Base-by-base conservation (phyloP, 352 stramenopile species). In the Phytophthora syringae region DNA sequence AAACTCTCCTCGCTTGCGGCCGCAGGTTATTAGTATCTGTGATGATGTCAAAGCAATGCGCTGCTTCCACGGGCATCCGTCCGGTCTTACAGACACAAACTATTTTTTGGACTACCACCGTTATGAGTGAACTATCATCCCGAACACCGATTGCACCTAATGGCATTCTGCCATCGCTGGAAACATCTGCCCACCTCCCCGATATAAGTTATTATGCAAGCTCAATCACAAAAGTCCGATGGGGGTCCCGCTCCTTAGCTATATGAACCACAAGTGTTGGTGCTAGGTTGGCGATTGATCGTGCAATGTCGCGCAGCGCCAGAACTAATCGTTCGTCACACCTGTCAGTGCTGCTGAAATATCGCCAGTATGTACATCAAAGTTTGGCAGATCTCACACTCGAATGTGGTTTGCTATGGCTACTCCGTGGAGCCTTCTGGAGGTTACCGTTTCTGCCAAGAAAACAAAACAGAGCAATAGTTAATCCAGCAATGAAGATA, bases 131-230 rank as follows among this genome's bases (percentile, higher is more conserved):
- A 16, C 25, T 11, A 43, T 50, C 28, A 36, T 47, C 7, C 2
- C 7, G 1, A 1, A 36, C 20, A 15, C 34, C 34, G 11, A 18
- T 40, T 40, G 47, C 39, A 15, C 44, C 45, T 15, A 59, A 59
- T 16, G 27, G 1, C 45, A 57, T 56, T 28, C n/a, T 47, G 16
- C 7, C 20, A 15, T 65, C 57, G 34, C 34, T 40, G 3, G 49
- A 49, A 18, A 40, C 22, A 12, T 60, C 58, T 6, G 30, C 40
- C 48, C 48, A 59, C 28, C 43, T 60, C 9, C 49, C 49, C 12
- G 48, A 53, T 39, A 55, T 59, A 10, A 60, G 30, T 44, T 60
- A 40, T 15, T 49, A 56, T 9, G 50, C 28, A 18, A 67, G 42
- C 15, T 54, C 15, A 60, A 67, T 55, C 1, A 67, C 47, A 28